phyloP scores from a whole-genome alignment of 2,329 filamentous ascomycete species.

The Colletotrichum caudatum region DNA sequence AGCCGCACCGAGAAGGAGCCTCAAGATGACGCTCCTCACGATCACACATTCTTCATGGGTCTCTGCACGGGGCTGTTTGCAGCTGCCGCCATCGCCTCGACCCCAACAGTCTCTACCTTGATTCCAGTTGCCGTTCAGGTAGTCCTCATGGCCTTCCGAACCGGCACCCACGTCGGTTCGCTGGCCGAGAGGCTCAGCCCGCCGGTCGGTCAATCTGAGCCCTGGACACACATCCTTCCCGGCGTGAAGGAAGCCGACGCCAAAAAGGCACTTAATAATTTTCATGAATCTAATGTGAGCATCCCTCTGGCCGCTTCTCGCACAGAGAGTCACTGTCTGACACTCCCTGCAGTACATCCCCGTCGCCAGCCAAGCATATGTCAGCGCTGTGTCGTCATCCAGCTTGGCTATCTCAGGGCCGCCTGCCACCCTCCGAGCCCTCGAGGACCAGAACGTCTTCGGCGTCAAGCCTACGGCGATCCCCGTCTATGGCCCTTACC shows the following conservation, averaged over 20 bases:
- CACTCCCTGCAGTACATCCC: conserved; percentile 54
- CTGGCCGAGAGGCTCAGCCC: conserved; percentile 61
- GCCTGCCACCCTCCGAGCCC: conserved; percentile 59
- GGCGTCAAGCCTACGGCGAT: conserved; percentile 60
- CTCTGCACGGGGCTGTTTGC: conserved; percentile 78
- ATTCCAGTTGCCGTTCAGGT: conserved; percentile 72
- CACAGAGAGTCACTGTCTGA: not conserved
- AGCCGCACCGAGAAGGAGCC: conserved; percentile 67
- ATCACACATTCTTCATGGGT: conserved; percentile 69
- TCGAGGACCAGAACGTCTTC: conserved; percentile 56
- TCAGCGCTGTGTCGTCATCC: conserved; percentile 64
- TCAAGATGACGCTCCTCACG: conserved; percentile 62
- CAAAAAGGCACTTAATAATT: conserved; percentile 64
- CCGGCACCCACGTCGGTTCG: conserved; percentile 67
- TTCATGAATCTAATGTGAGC: conserved; percentile 66
- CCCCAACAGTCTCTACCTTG: conserved; percentile 71
- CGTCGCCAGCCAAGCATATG: conserved; percentile 61
- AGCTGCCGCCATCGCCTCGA: conserved; percentile 74
- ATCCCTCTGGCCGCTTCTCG: conserved; percentile 35
- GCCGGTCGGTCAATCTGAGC: conserved; percentile 60
- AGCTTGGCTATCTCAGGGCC: conserved; percentile 68
- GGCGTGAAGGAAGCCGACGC: conserved; percentile 65
- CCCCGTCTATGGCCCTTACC: conserved; percentile 68
- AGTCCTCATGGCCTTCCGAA: conserved; percentile 75
- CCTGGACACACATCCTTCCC: conserved; percentile 77